Evolutionary conservation across 306 rosid species (phyloP).

Genomic region (Prosopis cineraria): DNA sequence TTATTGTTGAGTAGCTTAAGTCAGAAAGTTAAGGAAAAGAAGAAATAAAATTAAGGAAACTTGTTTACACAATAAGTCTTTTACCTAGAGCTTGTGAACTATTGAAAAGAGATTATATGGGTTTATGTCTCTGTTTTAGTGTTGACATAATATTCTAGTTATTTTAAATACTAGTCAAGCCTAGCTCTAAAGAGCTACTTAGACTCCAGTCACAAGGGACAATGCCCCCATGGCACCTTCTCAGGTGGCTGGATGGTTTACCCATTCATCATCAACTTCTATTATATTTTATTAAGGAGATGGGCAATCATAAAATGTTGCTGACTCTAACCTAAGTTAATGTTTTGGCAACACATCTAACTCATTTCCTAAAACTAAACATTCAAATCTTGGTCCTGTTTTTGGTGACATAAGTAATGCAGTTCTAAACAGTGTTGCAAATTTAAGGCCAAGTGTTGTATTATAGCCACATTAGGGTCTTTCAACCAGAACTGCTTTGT

Average conservation of each 20-base stretch:
- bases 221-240: constrained; percentile 87
- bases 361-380: constrained; percentile 74
- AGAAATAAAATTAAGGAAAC: neutral
- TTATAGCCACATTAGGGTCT: too few relatives aligned
- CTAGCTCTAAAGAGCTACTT: constrained; percentile 80
- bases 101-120: constrained; percentile 19
- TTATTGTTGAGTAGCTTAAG: constrained; percentile 30
- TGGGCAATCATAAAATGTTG: constrained; percentile 72
- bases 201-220: constrained; percentile 69
- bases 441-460: constrained; percentile 92
- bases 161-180: constrained; percentile 40
- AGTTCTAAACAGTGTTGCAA: constrained; percentile 74
- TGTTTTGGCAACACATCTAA: constrained; percentile 78
- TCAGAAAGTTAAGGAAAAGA: constrained; percentile 13
- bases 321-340: constrained; percentile 84
- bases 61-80: neutral
- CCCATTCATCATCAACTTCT: constrained; percentile 83
- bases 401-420: constrained; percentile 90
- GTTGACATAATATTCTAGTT: constrained; percentile 34
- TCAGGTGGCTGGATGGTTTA: constrained; percentile 86
- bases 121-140: constrained; percentile 38
- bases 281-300: constrained; percentile 98
- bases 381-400: constrained; percentile 75
- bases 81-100: constrained; percentile 31
- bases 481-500: too few relatives aligned